Evolutionary conservation across 2,329 filamentous ascomycete species (phyloP), one percentile per base, ranked within the genome.

Genomic region (Amauroascus verrucosus): DNA sequence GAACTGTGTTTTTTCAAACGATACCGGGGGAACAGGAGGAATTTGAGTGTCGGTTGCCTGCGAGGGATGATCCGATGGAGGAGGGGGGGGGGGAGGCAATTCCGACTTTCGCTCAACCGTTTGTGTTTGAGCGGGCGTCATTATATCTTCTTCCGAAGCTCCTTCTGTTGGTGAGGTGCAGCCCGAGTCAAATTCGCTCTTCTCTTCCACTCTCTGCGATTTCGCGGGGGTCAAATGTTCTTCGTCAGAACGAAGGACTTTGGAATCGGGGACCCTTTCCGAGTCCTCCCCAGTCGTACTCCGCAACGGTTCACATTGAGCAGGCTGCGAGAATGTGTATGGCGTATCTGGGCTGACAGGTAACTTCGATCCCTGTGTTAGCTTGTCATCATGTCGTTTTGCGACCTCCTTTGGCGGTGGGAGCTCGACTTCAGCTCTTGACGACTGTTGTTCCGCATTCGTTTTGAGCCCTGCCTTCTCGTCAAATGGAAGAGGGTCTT

Each of bases 101-200:
- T 78, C 76, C 50, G 77, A 65, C 59, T 75, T 65, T 56, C 70
- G 59, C 60, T 69, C 65, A 54, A 69, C 67, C 32, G 74, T 70
- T 54, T 70, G 65, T 56, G 74, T 67, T 53, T 64, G 66, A 24
- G 66, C 60, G 2, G 70, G 63, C 32, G 72, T 66, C 47, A 72
- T 65, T 13, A 70, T 66, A 45, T 80, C 71, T 50, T 81, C 76
- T 38, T 75, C 72, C 35, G 69, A 63, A n/a, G 76, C 11, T n/a
- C 40, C 50, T 26, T 46, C 72, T 40, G 77, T 66, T 32, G 69
- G 65, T 26, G 73, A 67, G 5, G 74, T 75, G 66, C 87, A 84
- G 33, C 76, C 75, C 80, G 88, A 87, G 53, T 82, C 76, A 52
- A 84, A 73, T 58, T 80, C 77, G 50, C 69, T 77, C 59, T 83